phyloP scores from a whole-genome alignment of 768 basidiomycete species.

The Coprinellus aureogranulatus region DNA sequence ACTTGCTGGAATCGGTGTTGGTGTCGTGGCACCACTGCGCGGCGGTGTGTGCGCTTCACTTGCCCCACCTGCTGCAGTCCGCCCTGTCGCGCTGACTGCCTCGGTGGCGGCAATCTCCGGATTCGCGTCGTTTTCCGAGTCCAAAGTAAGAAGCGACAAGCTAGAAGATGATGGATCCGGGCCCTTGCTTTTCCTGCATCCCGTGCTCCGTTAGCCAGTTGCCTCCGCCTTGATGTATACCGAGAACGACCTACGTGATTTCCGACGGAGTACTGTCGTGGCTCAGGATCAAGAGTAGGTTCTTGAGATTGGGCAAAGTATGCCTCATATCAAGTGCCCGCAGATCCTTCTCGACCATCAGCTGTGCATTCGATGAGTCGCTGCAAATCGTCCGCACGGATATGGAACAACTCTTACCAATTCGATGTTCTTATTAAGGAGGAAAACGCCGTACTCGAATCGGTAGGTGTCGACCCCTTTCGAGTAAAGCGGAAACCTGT shows the following conservation, averaged over 20 bases:
- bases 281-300: slow-evolving; percentile 82
- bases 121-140: slow-evolving; percentile 16
- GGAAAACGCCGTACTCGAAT: slow-evolving; percentile 95
- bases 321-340: slow-evolving; percentile 91
- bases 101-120: slow-evolving; percentile 18
- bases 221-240: background rate
- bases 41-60: slow-evolving; percentile 41
- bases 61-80: slow-evolving; percentile 10
- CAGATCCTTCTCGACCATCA: slow-evolving; percentile 88
- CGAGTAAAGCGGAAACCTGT: slow-evolving; percentile 91
- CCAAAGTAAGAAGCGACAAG: slow-evolving; percentile 12
- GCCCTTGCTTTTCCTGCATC: slow-evolving; percentile 1
- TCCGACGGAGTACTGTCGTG: slow-evolving; percentile 48
- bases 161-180: slow-evolving; percentile 1
- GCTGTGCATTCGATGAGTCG: slow-evolving; percentile 41
- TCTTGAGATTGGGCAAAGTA: slow-evolving; percentile 95
- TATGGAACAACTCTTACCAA: slow-evolving; percentile 50
- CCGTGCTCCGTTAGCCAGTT: background rate
- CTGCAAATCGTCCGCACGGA: background rate
- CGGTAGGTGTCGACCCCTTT: slow-evolving; percentile 95
- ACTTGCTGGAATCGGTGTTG: slow-evolving; percentile 36
- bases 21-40: slow-evolving; percentile 57
- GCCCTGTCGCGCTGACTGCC: slow-evolving; percentile 36
- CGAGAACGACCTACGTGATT: slow-evolving; percentile 7
- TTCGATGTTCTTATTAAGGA: slow-evolving; percentile 97